phyloP scores from a whole-genome alignment of 169 alveolate genomes.

The Blepharisma undulans region DNA sequence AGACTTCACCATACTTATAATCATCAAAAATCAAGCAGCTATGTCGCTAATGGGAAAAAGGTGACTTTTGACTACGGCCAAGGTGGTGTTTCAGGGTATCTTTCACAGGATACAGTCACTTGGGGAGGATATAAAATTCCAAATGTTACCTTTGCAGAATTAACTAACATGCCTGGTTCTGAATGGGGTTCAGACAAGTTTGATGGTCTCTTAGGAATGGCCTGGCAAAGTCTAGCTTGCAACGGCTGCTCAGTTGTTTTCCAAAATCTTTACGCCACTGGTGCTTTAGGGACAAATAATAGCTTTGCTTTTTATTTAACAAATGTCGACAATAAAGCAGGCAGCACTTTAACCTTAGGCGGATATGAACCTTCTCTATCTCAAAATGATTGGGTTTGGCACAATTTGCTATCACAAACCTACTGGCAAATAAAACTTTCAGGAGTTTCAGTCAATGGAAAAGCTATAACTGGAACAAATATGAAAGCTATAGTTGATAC shows the following conservation, averaged over 20 bases:
- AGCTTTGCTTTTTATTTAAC: constrained; percentile 79
- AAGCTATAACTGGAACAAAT: neutral
- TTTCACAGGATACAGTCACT: constrained; percentile 66
- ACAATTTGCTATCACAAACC: constrained; percentile 66
- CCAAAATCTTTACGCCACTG: constrained; percentile 41
- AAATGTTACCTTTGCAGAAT: constrained; percentile 74
- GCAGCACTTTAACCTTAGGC: constrained; percentile 80
- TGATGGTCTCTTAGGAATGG: constrained; percentile 89
- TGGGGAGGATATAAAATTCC: constrained; percentile 63
- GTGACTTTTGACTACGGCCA: constrained; percentile 73
- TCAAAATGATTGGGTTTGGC: constrained; percentile 69
- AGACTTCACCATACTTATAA: constrained; percentile 61
- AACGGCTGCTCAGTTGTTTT: constrained; percentile 64
- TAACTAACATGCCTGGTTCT: constrained; percentile 65
- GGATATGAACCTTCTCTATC: constrained; percentile 64
- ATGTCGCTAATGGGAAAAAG: constrained; percentile 58
- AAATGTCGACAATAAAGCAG: constrained; percentile 53
- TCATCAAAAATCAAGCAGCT: constrained; percentile 60
- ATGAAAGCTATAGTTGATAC: constrained; percentile 80
- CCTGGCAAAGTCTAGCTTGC: constrained; percentile 68
- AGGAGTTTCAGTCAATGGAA: constrained; percentile 41
- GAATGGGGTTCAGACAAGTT: constrained; percentile 73
- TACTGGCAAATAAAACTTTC: constrained; percentile 77
- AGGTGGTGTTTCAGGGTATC: constrained; percentile 78
- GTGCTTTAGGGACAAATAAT: constrained; percentile 47